These are phyloP conservation scores for Trichoderma arundinaceum DNA, from an alignment of 2,329 filamentous ascomycete species.

Conservation along the genomic window DNA sequence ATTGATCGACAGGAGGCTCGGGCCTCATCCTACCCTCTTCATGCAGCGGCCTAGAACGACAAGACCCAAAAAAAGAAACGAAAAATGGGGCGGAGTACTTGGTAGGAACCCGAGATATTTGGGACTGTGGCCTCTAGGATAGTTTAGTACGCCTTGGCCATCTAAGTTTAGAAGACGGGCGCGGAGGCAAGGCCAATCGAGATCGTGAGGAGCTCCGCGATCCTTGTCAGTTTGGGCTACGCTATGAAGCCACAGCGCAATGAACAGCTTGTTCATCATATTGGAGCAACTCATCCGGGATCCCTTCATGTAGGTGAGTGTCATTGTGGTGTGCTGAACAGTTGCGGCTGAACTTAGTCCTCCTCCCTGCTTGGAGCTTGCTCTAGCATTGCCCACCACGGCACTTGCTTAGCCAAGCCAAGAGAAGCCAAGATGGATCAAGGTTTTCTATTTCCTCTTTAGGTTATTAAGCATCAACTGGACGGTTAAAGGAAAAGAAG, in stretches of 20 bases:
- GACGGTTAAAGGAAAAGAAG: constrained; percentile 21
- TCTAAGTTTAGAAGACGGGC: constrained; percentile 24
- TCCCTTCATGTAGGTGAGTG: neutral
- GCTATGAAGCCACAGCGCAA: constrained; percentile 19
- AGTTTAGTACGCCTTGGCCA: constrained; percentile 1
- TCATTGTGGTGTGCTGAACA: constrained; percentile 23
- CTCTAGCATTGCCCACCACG: constrained; percentile 2
- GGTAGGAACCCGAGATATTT: constrained; percentile 5
- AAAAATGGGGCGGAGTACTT: neutral
- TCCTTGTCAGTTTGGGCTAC: constrained; percentile 7
- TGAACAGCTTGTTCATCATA: neutral
- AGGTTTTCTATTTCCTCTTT: constrained; percentile 15
- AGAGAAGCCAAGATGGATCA: constrained; percentile 11
- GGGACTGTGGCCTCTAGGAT: neutral
- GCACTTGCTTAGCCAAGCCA: constrained; percentile 3
- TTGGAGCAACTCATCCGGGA: constrained; percentile 25
- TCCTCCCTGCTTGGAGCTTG: neutral
- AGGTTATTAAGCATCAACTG: constrained; percentile 28
- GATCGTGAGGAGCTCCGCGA: neutral
- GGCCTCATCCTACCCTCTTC: neutral
- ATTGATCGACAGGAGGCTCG: constrained; percentile 27
- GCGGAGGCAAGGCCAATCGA: constrained; percentile 17
- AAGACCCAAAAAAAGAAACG: constrained; percentile 10
- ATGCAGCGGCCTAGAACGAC: neutral
- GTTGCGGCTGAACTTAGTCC: constrained; percentile 29